Evolutionary conservation across 2,329 filamentous ascomycete genomes (phyloP).

Genomic region (Dendrostoma leiphaemia): DNA sequence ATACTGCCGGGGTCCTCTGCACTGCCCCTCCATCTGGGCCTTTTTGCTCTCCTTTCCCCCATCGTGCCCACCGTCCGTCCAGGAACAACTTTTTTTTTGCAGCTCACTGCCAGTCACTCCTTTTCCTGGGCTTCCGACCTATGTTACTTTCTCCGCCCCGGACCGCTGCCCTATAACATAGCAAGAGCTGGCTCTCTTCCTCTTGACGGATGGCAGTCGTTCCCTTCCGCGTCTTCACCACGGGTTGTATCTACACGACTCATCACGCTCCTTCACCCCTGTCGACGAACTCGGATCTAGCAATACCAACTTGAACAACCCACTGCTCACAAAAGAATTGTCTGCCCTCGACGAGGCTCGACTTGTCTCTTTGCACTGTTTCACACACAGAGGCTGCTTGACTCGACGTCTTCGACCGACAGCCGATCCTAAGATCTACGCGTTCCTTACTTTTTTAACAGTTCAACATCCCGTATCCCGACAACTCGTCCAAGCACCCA

Average conservation of each 20-base stretch:
- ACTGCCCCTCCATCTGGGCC: conserved; percentile 44
- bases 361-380: conserved; percentile 33
- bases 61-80: conserved; percentile 33
- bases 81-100: conserved; percentile 29
- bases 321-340: conserved; percentile 20
- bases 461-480: conserved; percentile 19
- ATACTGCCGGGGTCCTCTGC: conserved; percentile 50
- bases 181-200: conserved; percentile 57
- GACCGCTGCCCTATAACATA: conserved; percentile 43
- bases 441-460: conserved; percentile 34
- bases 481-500: conserved; percentile 18
- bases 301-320: conserved; percentile 28
- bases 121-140: conserved; percentile 34
- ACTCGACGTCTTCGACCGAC: conserved; percentile 16
- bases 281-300: conserved; percentile 8
- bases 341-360: conserved; percentile 30
- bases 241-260: conserved; percentile 43
- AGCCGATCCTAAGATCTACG: conserved; percentile 29
- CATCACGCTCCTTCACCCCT: conserved; percentile 40
- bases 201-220: conserved; percentile 39
- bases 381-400: conserved; percentile 24
- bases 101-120: conserved; percentile 48
- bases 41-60: conserved; percentile 40
- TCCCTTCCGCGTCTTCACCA: conserved; percentile 24
- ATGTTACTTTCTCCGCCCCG: conserved; percentile 39